Evolutionary conservation across 148 eudicot genomes (phyloP).

Genomic region (Gaultheria prostrata): DNA sequence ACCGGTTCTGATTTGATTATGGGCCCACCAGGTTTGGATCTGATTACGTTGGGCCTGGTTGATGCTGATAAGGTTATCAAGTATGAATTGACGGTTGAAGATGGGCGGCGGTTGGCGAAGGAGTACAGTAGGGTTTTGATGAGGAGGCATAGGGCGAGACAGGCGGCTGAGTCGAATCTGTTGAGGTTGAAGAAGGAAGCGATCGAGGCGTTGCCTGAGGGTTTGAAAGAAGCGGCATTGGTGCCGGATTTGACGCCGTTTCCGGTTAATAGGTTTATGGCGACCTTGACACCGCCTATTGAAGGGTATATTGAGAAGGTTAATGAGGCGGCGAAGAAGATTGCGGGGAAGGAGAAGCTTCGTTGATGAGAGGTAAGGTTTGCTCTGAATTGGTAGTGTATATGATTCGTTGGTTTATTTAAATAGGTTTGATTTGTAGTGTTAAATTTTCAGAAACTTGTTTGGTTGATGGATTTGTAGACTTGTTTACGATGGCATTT

Average conservation of each 20-base stretch:
- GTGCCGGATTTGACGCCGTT: constrained; percentile 76
- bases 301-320: constrained; percentile 88
- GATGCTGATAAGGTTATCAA: constrained; percentile 70
- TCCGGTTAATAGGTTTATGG: constrained; percentile 76
- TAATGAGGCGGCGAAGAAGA: constrained; percentile 72
- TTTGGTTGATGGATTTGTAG: not conserved
- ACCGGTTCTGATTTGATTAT: constrained; percentile 58
- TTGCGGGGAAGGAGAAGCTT: constrained; percentile 58
- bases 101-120: constrained; percentile 79
- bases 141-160: constrained; percentile 81
- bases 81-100: constrained; percentile 82
- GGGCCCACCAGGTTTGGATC: constrained; percentile 38
- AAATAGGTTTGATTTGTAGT: not conserved
- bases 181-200: constrained; percentile 88
- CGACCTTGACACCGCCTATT: constrained; percentile 88
- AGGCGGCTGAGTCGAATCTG: constrained; percentile 67
- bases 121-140: constrained; percentile 88
- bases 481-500: not conserved
- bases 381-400: not conserved
- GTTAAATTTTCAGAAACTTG: not conserved
- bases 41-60: constrained; percentile 66
- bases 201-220: constrained; percentile 83
- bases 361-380: constrained; percentile 49
- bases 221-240: constrained; percentile 68
- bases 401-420: no score